Base-by-base conservation (phyloP, 169 alveolate species). In the Cryptosporidium tyzzeri region DNA sequence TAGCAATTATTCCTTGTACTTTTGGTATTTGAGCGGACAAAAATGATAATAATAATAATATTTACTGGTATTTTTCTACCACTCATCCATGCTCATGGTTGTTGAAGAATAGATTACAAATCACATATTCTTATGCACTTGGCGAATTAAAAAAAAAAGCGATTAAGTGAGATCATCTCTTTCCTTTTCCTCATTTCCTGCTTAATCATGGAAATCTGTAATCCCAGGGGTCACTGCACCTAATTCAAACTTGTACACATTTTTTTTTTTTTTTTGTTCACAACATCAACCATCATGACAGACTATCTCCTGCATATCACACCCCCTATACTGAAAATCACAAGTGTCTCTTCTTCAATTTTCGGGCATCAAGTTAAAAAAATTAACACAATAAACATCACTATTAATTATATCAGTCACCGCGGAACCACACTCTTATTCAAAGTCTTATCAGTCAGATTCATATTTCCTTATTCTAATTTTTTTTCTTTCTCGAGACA, bases 11-110 rank as follows among this genome's bases (percentile, higher is more conserved):
- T 55, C 37, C 67, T 55, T 26, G 67, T 23, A 48, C 55, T 26
- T 55, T 55, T 55, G 67, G 35, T 55, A 26, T 55, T 55, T 55
- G 67, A 55, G 67, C 67, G 67, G 67, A 55, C 67, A 55, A 55
- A 55, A 55, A 55, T 55, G 67, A 55, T 55, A 55, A 55, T 55
- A 55, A 55, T 55, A 55, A 23, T 55, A 55, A 23, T n/a, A 55
- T 55, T 26, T 23, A 55, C 35, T n/a, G 67, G 67, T 55, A 55
- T 26, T 55, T 55, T 55, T 55, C 29, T 55, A 55, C 67, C 67
- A 55, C 67, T 26, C 35, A 39, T 55, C 67, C 67, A 26, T 55
- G 55, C 67, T 55, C 67, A n/a, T 55, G 67, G 67, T 55, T 55
- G 67, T 26, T 55, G 29, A 55, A 55, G 67, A 55, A 55, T 39